A percentile compares a stretch with the other conserved stretches of the same genome.
These are phyloP conservation scores for Linnemannia zychae DNA, from an alignment of 192 early-diverging fungal species.

Conservation along the genomic window DNA sequence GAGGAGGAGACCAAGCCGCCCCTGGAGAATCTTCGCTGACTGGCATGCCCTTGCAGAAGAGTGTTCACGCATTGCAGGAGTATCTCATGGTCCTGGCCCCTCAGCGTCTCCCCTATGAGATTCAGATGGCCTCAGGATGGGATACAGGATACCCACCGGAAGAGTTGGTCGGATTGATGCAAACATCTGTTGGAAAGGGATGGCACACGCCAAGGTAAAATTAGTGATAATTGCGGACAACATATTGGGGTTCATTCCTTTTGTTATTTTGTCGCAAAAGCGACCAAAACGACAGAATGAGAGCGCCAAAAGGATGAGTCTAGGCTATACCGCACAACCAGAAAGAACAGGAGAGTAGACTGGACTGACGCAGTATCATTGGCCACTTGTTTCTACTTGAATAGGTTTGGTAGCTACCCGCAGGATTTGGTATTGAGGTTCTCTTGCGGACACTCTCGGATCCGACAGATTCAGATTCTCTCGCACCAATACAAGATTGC, in stretches of 20 bases:
- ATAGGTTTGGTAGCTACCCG: conserved; percentile 78
- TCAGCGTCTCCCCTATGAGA: conserved; percentile 49
- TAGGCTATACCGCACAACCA: background rate
- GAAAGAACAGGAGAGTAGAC: background rate
- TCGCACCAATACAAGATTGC: conserved; percentile 87
- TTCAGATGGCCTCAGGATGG: conserved; percentile 59
- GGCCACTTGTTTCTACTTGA: background rate
- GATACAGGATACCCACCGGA: conserved; percentile 60
- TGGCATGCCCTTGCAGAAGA: conserved; percentile 37
- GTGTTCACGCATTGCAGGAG: conserved; percentile 43
- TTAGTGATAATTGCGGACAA: background rate
- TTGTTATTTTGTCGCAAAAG: background rate
- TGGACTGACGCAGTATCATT: background rate
- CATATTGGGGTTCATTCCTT: background rate
- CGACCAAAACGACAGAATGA: background rate
- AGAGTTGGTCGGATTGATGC: conserved; percentile 55
- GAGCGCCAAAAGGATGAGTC: background rate
- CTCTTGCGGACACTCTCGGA: conserved; percentile 63
- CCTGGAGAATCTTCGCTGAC: conserved; percentile 8
- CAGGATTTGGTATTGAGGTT: conserved; percentile 76
- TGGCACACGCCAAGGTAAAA: conserved; percentile 66
- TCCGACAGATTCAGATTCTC: conserved; percentile 78
- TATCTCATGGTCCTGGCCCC: conserved; percentile 53
- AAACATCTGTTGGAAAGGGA: conserved; percentile 54
- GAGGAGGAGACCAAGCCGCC: conserved; percentile 6